Base-by-base conservation (phyloP, 169 alveolate genomes). In the Amoebophrya sp. region DNA sequence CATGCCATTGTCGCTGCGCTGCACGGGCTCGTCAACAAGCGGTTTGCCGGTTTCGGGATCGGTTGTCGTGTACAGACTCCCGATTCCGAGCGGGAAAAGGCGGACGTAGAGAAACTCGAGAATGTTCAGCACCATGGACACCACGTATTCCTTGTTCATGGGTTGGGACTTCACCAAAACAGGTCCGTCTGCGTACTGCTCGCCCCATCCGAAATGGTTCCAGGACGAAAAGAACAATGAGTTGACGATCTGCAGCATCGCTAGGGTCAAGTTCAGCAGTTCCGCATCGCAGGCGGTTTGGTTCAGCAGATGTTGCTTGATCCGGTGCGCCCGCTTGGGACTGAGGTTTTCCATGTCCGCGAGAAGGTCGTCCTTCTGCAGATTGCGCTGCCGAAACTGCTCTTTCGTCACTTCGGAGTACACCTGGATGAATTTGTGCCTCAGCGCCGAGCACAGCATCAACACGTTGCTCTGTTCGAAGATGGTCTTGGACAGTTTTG, bases 181-280 rank as follows among this genome's bases (percentile, higher is more conserved):
- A 7, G 83, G 83, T n/a, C 83, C 83, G 83, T 66, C 83, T 25
- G 83, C 83, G 83, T 66, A 66, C 83, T 66, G 83, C 83, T 66
- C 83, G 29, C 32, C 83, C 83, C 83, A 66, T 25, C 32, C 35
- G 83, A 66, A 66, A 25, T 66, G 38, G 83, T 66, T 66, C 39
- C 35, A 66, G 83, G 12, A 1, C 32, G 32, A 0, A 25, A 66
- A 66, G 35, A 66, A 25, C 39, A 66, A 25, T 25, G 83, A 66
- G 32, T 66, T 66, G 32, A 25, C 35, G 35, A 66, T 66, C 83
- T 66, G 83, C 83, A 66, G 35, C 83, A 25, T 66, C 29, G 83
- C 83, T 7, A 66, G 35, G 35, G 83, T 66, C 83, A 66, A 25
- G 35, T 66, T 66, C 83, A 66, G 83, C 39, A 66, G 83, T 25